These are phyloP conservation scores for Trifolium dubium DNA, from an alignment of 306 rosid genomes.

Conservation along the genomic window DNA sequence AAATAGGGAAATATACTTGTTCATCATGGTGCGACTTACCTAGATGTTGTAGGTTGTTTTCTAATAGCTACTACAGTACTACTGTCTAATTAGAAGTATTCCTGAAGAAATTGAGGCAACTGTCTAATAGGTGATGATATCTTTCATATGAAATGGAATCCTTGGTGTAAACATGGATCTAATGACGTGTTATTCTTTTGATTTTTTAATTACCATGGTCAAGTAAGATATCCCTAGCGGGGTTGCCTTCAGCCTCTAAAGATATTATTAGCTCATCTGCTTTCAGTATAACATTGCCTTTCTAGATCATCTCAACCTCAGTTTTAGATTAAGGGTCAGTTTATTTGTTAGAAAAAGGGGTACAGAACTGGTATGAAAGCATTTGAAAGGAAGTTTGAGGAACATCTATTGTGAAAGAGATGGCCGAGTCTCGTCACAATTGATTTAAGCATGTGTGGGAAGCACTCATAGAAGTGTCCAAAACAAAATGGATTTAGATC, in stretches of 20 bases:
- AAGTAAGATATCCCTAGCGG: neutral
- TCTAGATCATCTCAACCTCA: neutral
- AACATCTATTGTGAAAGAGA: neutral
- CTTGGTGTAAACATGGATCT: neutral
- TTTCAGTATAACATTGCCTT: neutral
- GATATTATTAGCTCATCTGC: neutral
- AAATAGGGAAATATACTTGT: neutral
- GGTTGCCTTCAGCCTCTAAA: neutral
- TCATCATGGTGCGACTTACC: neutral
- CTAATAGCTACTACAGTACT: slow-evolving; percentile 18
- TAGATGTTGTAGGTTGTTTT: neutral
- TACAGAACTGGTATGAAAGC: neutral
- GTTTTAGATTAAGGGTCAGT: too few species aligned
- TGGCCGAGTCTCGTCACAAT: neutral
- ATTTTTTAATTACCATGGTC: neutral
- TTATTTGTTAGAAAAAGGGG: too few species aligned
- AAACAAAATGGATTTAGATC: neutral
- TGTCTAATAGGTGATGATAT: neutral
- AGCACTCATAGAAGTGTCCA: neutral
- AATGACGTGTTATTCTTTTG: too few species aligned
- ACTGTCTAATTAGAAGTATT: neutral
- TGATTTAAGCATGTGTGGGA: neutral
- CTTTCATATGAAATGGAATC: slow-evolving; percentile 15
- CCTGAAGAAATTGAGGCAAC: neutral
- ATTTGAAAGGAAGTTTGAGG: neutral